Conservation (phyloP, 2,329 filamentous ascomycete species). For the Hypoxylon sp. region DNA sequence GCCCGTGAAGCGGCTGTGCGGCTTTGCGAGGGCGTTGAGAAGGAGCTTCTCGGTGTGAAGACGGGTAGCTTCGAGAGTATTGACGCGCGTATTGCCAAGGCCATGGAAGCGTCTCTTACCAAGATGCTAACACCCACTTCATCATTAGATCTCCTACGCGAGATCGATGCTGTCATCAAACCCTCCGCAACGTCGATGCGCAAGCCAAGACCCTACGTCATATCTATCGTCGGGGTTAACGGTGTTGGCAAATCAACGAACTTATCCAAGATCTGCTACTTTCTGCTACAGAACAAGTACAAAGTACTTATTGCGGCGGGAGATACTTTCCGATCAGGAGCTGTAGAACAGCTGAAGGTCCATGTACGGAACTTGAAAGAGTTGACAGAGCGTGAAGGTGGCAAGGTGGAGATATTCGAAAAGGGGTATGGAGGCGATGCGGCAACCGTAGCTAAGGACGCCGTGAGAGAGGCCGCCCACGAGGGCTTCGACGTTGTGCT, state of each 20-base stretch:
- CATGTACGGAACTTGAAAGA: conserved; percentile 96
- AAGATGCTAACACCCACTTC: conserved; percentile 97
- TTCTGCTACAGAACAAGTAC: conserved; percentile 97
- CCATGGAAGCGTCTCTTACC: conserved; percentile 91
- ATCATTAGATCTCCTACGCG: conserved; percentile 92
- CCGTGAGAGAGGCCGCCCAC: conserved; percentile 82
- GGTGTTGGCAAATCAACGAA: conserved; percentile 99
- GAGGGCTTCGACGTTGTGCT: conserved; percentile 92
- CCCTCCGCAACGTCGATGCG: conserved; percentile 75
- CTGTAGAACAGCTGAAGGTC: conserved; percentile 95
- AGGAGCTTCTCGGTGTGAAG: conserved; percentile 90
- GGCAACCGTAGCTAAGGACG: conserved; percentile 93
- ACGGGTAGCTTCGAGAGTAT: conserved; percentile 93
- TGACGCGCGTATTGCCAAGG: conserved; percentile 84
- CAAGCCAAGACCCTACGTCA: conserved; percentile 87
- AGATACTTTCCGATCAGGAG: conserved; percentile 96
- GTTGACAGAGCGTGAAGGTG: conserved; percentile 85
- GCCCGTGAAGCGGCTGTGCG: conserved; percentile 93
- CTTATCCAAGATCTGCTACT: conserved; percentile 97
- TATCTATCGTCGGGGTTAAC: conserved; percentile 98
- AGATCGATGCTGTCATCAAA: conserved; percentile 84
- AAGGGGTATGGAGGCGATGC: conserved; percentile 99
- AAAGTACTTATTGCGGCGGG: conserved; percentile 93
- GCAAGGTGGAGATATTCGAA: conserved; percentile 91
- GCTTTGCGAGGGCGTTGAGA: conserved; percentile 91